Conservation (phyloP, 352 stramenopile species). For the Phytopythium boreale region DNA sequence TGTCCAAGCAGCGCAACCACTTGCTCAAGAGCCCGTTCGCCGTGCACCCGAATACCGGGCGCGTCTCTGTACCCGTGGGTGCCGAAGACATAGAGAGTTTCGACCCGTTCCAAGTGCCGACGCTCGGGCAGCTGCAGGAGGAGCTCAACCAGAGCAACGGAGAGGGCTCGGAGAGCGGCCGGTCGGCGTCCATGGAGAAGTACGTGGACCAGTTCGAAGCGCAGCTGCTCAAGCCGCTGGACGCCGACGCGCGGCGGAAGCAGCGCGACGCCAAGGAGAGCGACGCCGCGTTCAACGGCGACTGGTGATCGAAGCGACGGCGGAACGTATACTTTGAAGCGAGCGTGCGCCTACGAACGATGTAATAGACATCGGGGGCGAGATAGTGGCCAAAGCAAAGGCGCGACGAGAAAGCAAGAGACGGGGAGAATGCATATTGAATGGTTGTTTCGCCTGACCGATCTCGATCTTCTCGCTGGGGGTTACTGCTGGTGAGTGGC, state of each 20-base stretch:
- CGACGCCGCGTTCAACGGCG: constrained; percentile 67
- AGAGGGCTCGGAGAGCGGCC: constrained; percentile 23
- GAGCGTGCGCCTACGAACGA: background rate
- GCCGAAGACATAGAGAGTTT: constrained; percentile 79
- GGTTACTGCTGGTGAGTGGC: constrained; percentile 6
- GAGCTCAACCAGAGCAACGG: constrained; percentile 69
- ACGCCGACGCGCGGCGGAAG: constrained; percentile 60
- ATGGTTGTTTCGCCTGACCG: background rate
- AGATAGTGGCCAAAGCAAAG: background rate
- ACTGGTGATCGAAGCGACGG: constrained; percentile 47
- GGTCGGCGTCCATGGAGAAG: constrained; percentile 60
- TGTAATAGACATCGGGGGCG: background rate
- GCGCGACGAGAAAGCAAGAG: background rate
- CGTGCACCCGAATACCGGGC: constrained; percentile 97
- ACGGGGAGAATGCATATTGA: background rate
- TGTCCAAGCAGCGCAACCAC: constrained; percentile 99
- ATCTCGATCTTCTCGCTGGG: background rate
- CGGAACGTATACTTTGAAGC: background rate
- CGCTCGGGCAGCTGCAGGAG: constrained; percentile 73
- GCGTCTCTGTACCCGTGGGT: constrained; percentile 97
- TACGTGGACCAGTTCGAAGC: constrained; percentile 77
- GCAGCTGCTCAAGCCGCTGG: constrained; percentile 70
- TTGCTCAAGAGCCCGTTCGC: constrained; percentile 99
- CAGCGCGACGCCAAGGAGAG: constrained; percentile 65
- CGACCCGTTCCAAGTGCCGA: constrained; percentile 86